phyloP scores from a whole-genome alignment of 2,329 filamentous ascomycete species.

The Colletotrichum paranaense region DNA sequence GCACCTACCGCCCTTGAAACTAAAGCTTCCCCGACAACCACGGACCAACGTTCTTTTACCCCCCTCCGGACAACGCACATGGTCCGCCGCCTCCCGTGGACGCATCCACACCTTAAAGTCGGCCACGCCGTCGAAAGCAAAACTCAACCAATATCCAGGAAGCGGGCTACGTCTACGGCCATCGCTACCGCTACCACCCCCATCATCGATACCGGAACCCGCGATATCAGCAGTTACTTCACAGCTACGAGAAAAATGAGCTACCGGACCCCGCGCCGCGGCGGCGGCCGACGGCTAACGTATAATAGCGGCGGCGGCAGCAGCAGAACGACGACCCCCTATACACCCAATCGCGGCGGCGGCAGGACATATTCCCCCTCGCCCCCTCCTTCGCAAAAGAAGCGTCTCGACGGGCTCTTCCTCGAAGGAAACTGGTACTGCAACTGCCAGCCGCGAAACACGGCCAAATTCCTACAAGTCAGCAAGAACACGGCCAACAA shows the following conservation, averaged over 20 bases:
- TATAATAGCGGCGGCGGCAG: constrained; percentile 3
- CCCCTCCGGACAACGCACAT: background rate
- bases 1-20: background rate
- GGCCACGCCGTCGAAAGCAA: background rate
- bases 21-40: background rate
- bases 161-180: background rate
- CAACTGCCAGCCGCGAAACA: constrained; percentile 55
- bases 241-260: constrained; percentile 3
- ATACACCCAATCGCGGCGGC: background rate
- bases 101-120: constrained; percentile 31
- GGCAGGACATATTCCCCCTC: constrained; percentile 2
- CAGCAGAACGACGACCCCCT: background rate
- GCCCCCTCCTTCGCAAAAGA: constrained; percentile 40
- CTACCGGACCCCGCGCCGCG: constrained; percentile 16
- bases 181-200: background rate
- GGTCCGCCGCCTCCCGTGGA: constrained; percentile 34
- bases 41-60: background rate
- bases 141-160: background rate
- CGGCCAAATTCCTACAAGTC: constrained; percentile 49
- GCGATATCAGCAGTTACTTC: background rate
- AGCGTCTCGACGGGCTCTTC: constrained; percentile 47
- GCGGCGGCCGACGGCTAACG: constrained; percentile 22
- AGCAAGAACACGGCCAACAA: constrained; percentile 52
- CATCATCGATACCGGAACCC: background rate
- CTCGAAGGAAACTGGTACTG: constrained; percentile 51